Evolutionary conservation across 1,284 basidiomycete species (phyloP).

Genomic region (Sporisorium iseilematis-ciliati): DNA sequence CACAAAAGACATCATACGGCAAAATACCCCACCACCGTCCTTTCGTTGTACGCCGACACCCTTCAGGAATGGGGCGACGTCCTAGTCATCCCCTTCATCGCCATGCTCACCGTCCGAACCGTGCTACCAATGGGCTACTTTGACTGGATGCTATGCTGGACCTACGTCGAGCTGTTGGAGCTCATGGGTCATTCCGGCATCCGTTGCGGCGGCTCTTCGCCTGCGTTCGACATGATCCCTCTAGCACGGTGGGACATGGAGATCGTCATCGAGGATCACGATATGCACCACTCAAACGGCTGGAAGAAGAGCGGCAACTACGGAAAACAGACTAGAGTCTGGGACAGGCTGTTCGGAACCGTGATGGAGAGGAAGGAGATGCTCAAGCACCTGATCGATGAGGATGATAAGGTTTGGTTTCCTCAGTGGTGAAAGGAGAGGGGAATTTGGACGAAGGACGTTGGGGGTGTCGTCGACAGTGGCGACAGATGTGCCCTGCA

Average conservation of each 20-base stretch:
- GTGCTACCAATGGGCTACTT: slow-evolving; percentile 28
- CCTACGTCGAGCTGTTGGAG: slow-evolving; percentile 52
- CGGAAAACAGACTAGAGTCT: slow-evolving; percentile 65
- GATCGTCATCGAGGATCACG: slow-evolving; percentile 66
- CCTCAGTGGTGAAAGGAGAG: slow-evolving; percentile 11
- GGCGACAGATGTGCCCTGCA: too few relatives aligned
- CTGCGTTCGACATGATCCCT: slow-evolving; percentile 33
- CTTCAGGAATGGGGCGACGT: slow-evolving; percentile 61
- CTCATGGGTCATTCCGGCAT: slow-evolving; percentile 60
- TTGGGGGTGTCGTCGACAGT: too few relatives aligned
- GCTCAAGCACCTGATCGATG: slow-evolving; percentile 32
- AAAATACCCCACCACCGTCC: slow-evolving; percentile 57
- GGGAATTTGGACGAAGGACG: too few relatives aligned
- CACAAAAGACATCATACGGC: slow-evolving; percentile 52
- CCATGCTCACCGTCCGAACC: slow-evolving; percentile 25
- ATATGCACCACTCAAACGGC: slow-evolving; percentile 63
- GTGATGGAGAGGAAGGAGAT: slow-evolving; percentile 52
- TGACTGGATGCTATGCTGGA: slow-evolving; percentile 48
- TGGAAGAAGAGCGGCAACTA: slow-evolving; percentile 57
- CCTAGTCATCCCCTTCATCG: slow-evolving; percentile 44
- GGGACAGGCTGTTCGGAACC: slow-evolving; percentile 63
- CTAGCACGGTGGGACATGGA: slow-evolving; percentile 51
- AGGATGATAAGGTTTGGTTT: slow-evolving; percentile 18
- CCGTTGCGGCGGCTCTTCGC: slow-evolving; percentile 40
- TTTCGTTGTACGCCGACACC: slow-evolving; percentile 53